A percentile compares a stretch with the other conserved stretches of the same genome.
Evolutionary conservation across 768 basidiomycete species (phyloP).

Genomic region (Lactarius hengduanensis): DNA sequence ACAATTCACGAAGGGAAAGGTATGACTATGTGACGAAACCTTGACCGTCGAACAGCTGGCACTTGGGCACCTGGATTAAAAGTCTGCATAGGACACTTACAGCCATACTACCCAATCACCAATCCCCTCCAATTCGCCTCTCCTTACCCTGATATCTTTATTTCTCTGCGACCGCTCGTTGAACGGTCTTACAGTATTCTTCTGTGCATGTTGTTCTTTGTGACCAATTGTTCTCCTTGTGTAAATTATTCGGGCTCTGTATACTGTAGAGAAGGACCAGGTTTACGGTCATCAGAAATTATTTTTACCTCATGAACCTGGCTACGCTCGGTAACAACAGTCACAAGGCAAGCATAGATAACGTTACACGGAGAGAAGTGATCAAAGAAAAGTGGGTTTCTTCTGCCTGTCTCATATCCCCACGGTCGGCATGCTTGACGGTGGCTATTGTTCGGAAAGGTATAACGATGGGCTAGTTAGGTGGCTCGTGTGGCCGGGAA

Average conservation of each 20-base stretch:
- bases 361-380: neutral
- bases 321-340: neutral
- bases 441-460: neutral
- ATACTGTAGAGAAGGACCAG: neutral
- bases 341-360: neutral
- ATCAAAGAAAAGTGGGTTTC: neutral
- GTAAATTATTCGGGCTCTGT: constrained; percentile 8
- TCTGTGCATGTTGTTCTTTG: neutral
- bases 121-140: neutral
- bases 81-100: neutral
- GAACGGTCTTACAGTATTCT: constrained; percentile 6
- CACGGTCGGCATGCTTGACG: neutral
- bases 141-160: constrained; percentile 7
- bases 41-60: neutral
- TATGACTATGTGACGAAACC: neutral
- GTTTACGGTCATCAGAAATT: neutral
- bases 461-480: no score
- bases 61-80: neutral
- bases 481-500: neutral
- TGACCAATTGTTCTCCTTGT: neutral
- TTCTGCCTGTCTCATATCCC: neutral
- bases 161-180: constrained; percentile 7
- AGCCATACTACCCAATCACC: neutral
- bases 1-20: neutral
- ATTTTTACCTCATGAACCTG: neutral